Evolutionary conservation across 2,329 filamentous ascomycete species (phyloP).

Genomic region (Ophiostoma angusticollis): DNA sequence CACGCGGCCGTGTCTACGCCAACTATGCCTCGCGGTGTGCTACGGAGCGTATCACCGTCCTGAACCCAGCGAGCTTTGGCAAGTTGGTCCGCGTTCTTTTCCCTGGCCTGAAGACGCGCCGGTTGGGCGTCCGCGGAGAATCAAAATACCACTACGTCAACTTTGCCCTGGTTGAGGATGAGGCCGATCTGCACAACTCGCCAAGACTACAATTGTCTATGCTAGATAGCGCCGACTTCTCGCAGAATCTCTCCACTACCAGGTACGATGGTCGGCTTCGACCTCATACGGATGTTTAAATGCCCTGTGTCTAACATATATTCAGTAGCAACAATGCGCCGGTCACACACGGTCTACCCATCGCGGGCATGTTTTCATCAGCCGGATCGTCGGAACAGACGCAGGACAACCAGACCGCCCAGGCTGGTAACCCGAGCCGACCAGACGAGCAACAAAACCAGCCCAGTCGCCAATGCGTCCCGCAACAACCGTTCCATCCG

Average conservation of each 20-base stretch:
- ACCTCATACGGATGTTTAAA: no score
- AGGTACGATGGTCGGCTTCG: constrained; percentile 33
- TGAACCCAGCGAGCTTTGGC: constrained; percentile 95
- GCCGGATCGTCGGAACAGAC: background rate
- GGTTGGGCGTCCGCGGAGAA: constrained; percentile 85
- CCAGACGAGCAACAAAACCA: constrained; percentile 4
- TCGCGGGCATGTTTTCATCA: constrained; percentile 6
- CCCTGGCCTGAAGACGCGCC: constrained; percentile 81
- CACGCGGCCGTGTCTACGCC: constrained; percentile 84
- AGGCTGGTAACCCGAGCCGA: background rate
- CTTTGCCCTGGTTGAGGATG: constrained; percentile 47
- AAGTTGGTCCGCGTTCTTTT: constrained; percentile 96
- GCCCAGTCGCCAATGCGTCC: background rate
- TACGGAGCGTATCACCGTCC: constrained; percentile 81
- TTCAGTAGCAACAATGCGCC: constrained; percentile 1
- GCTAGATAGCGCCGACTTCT: constrained; percentile 33
- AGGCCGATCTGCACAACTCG: constrained; percentile 33
- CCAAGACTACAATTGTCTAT: constrained; percentile 35
- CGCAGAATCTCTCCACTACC: constrained; percentile 28
- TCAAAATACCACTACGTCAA: constrained; percentile 95
- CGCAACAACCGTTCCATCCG: constrained; percentile 4
- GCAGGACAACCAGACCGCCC: background rate
- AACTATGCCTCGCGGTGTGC: constrained; percentile 90
- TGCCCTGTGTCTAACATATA: no score
- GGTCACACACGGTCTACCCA: background rate